A percentile compares a stretch with the other conserved stretches of the same genome.
These are phyloP conservation scores for Aspergillus mulundensis DNA, from an alignment of 495 filamentous ascomycete genomes.

Conservation along the genomic window DNA sequence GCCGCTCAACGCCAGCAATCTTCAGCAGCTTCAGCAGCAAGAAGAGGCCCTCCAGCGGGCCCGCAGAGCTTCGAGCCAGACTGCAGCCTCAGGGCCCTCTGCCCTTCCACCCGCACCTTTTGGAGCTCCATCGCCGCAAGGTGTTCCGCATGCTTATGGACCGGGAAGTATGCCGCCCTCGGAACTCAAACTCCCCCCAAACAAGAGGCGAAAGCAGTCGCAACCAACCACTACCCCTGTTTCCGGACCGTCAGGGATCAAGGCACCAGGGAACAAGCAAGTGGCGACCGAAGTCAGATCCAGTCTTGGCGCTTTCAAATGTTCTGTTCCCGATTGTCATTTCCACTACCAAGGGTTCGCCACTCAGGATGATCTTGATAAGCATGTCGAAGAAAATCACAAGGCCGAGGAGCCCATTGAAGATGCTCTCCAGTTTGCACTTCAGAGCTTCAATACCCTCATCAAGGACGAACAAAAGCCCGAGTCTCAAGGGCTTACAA, in stretches of 20 bases:
- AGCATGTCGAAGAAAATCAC: conserved; percentile 46
- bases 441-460: conserved; percentile 42
- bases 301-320: conserved; percentile 37
- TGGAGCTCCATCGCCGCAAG: conserved; percentile 66
- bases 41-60: conserved; percentile 43
- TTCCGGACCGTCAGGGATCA: conserved; percentile 26
- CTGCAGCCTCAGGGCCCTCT: conserved; percentile 56
- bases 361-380: conserved; percentile 42
- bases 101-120: conserved; percentile 63
- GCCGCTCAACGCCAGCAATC: conserved; percentile 61
- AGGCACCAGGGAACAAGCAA: conserved; percentile 30
- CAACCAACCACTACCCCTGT: conserved; percentile 34
- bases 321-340: conserved; percentile 42
- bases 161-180: conserved; percentile 45
- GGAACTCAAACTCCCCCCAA: conserved; percentile 58
- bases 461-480: conserved; percentile 33
- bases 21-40: conserved; percentile 53
- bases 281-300: conserved; percentile 32
- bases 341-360: conserved; percentile 43
- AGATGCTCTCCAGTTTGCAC: conserved; percentile 43
- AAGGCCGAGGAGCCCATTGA: conserved; percentile 43
- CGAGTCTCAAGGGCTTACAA: conserved; percentile 24
- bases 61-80: conserved; percentile 53
- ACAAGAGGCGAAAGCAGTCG: conserved; percentile 55
- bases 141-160: conserved; percentile 55